phyloP scores from a whole-genome alignment of 164 flowering plant genomes.

The Houttuynia cordata region DNA sequence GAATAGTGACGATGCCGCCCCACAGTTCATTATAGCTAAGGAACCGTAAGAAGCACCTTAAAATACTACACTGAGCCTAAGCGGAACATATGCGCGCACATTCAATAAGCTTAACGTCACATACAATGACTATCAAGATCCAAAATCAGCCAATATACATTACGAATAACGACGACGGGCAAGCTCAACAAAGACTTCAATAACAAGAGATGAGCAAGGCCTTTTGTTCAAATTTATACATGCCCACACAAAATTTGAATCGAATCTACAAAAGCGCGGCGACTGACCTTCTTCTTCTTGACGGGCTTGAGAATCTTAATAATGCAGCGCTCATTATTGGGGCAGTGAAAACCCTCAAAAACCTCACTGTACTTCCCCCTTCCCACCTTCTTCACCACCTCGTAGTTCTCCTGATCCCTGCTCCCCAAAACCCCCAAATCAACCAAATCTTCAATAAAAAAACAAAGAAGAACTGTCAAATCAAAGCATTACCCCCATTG shows the following conservation, averaged over 20 bases:
- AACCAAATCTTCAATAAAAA: background rate
- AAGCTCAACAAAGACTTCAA: too few species aligned
- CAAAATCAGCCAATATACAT: too few species aligned
- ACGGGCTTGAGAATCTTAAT: constrained; percentile 95
- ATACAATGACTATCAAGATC: too few species aligned
- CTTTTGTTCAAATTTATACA: background rate
- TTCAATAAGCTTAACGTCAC: too few species aligned
- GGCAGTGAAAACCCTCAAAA: constrained; percentile 78
- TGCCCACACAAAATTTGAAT: background rate
- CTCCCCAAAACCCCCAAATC: background rate
- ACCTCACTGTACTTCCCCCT: constrained; percentile 97
- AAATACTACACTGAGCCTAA: too few species aligned
- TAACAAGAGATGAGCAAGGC: background rate
- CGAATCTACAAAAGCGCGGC: background rate
- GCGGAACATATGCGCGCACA: too few species aligned
- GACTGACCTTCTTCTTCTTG: constrained; percentile 87
- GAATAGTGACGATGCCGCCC: too few species aligned
- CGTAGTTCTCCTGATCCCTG: constrained; percentile 94
- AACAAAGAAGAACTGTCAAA: background rate
- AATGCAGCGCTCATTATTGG: constrained; percentile 64
- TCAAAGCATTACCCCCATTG: constrained; percentile 71
- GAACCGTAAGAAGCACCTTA: too few species aligned
- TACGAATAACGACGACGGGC: too few species aligned
- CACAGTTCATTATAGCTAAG: too few species aligned
- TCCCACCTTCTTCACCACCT: constrained; percentile 95